A percentile compares a stretch with the other conserved stretches of the same genome.
phyloP scores from a whole-genome alignment of 83 land plant genomes.

The Picea mariana region DNA sequence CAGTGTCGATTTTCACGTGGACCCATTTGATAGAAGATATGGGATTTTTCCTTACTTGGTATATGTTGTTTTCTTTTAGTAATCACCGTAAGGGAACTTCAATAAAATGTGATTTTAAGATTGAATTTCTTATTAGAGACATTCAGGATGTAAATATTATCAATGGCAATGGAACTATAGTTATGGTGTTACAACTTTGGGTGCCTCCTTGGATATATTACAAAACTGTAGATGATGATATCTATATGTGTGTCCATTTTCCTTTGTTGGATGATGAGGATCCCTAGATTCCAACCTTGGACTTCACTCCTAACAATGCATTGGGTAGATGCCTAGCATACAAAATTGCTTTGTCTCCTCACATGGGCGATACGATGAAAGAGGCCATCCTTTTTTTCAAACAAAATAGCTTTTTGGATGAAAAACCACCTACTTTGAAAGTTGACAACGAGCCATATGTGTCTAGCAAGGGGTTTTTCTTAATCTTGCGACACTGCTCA shows the following conservation, averaged over 20 bases:
- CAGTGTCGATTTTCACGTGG: slow-evolving; percentile 64
- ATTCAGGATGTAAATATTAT: slow-evolving; percentile 40
- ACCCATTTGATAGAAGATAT: slow-evolving; percentile 55
- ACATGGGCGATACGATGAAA: slow-evolving; percentile 40
- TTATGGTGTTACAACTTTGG: slow-evolving; percentile 56
- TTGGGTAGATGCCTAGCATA: slow-evolving; percentile 69
- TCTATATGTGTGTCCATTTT: slow-evolving; percentile 48
- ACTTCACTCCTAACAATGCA: slow-evolving; percentile 64
- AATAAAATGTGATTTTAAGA: slow-evolving; percentile 68
- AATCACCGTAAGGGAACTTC: slow-evolving; percentile 11
- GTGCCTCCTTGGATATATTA: slow-evolving; percentile 67
- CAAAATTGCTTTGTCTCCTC: slow-evolving; percentile 52
- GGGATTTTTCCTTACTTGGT: slow-evolving; percentile 40
- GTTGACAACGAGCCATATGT: too few species aligned
- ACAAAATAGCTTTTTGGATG: too few species aligned
- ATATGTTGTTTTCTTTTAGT: slow-evolving; percentile 41
- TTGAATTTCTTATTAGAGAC: slow-evolving; percentile 62
- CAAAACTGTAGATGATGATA: slow-evolving; percentile 82
- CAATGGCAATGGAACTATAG: slow-evolving; percentile 28
- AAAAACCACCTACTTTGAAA: too few species aligned
- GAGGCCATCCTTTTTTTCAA: slow-evolving; percentile 40
- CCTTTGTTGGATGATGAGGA: slow-evolving; percentile 81
- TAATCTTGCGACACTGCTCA: slow-evolving; percentile 30
- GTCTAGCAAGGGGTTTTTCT: neutral
- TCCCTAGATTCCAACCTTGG: slow-evolving; percentile 86